phyloP scores from a whole-genome alignment of 495 filamentous ascomycete genomes.

The Aspergillus kassunensis region DNA sequence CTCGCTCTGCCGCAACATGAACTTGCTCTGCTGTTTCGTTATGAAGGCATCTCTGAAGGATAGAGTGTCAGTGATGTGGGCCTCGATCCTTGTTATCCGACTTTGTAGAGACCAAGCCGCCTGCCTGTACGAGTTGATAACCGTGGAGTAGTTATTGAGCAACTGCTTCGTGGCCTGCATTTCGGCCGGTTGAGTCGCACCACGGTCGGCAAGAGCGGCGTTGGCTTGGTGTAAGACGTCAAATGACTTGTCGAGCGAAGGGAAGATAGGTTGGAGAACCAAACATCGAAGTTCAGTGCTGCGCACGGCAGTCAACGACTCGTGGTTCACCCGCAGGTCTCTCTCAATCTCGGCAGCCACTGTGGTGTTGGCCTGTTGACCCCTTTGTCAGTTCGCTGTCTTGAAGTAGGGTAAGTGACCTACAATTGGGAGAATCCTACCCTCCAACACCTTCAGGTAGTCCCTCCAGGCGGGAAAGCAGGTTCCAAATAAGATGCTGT shows the following conservation, averaged over 20 bases:
- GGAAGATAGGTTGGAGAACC: slow-evolving; percentile 17
- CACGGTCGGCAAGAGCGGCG: neutral
- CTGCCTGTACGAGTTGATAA: slow-evolving; percentile 20
- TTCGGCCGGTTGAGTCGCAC: neutral
- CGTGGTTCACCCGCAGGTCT: slow-evolving; percentile 26
- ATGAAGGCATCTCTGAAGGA: slow-evolving; percentile 35
- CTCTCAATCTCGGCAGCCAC: slow-evolving; percentile 31
- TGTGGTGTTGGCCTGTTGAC: slow-evolving; percentile 18
- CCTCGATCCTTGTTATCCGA: slow-evolving; percentile 27
- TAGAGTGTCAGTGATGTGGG: slow-evolving; percentile 34
- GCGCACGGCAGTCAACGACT: slow-evolving; percentile 24
- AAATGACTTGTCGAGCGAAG: slow-evolving; percentile 11
- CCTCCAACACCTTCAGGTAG: slow-evolving; percentile 34
- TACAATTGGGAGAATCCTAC: slow-evolving; percentile 29
- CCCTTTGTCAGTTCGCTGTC: neutral
- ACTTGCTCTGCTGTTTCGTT: slow-evolving; percentile 31
- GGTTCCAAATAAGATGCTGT: slow-evolving; percentile 31
- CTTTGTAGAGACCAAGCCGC: slow-evolving; percentile 28
- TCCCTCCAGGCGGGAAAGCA: slow-evolving; percentile 39
- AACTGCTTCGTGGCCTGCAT: slow-evolving; percentile 10
- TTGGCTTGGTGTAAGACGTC: slow-evolving; percentile 9
- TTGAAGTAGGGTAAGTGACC: neutral
- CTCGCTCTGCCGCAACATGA: slow-evolving; percentile 36
- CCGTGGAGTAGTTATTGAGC: slow-evolving; percentile 16
- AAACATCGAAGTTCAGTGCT: slow-evolving; percentile 27